Evolutionary conservation across 2,329 filamentous ascomycete genomes (phyloP).

Genomic region (Chlorencoelia australis): DNA sequence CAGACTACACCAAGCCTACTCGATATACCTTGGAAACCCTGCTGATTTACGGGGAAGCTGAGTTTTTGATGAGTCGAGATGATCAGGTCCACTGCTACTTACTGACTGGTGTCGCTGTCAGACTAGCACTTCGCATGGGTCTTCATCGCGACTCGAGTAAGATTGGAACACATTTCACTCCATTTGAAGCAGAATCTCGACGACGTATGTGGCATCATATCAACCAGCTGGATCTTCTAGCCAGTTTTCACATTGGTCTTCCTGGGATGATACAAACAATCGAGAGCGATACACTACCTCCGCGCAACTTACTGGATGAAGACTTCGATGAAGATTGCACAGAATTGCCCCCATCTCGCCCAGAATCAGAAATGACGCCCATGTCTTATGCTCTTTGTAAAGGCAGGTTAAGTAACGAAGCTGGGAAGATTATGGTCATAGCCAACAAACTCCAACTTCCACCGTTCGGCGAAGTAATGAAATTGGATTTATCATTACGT

Average conservation of each 20-base stretch:
- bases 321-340: constrained; percentile 49
- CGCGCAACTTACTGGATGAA: constrained; percentile 53
- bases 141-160: constrained; percentile 26
- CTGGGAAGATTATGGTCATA: constrained; percentile 40
- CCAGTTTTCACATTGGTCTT: constrained; percentile 58
- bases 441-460: constrained; percentile 40
- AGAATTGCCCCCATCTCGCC: constrained; percentile 45
- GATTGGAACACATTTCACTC: constrained; percentile 41
- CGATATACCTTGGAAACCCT: constrained; percentile 40
- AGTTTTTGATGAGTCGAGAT: constrained; percentile 41
- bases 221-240: constrained; percentile 50
- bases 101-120: constrained; percentile 9
- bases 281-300: constrained; percentile 51
- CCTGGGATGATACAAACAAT: constrained; percentile 55
- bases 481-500: constrained; percentile 36
- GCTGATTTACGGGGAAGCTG: constrained; percentile 40
- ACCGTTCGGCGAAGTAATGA: constrained; percentile 39
- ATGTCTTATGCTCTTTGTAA: constrained; percentile 47
- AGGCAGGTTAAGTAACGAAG: constrained; percentile 36
- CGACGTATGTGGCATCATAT: constrained; percentile 46
- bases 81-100: constrained; percentile 45
- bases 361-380: constrained; percentile 48
- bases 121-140: constrained; percentile 12
- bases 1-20: constrained; percentile 40
- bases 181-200: constrained; percentile 69